Evolutionary conservation across 352 stramenopile species (phyloP), one percentile per base, ranked within the genome.

Genomic region (Phytophthora macrochlamydospora): DNA sequence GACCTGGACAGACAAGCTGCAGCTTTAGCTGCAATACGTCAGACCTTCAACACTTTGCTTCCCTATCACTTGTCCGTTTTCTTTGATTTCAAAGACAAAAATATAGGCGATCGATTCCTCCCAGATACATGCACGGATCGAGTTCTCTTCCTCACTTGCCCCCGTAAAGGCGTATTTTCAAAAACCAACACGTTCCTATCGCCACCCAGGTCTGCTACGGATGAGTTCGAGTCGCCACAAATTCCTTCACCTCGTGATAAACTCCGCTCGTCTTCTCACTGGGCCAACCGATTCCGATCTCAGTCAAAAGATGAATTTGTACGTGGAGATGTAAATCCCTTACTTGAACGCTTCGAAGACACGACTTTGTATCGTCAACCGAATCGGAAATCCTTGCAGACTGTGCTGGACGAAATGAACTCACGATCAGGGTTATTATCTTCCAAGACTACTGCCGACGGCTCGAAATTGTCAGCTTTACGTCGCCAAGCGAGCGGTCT

Each of bases 321-420:
- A 2, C 40, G 51, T 24, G 53, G 62, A n/a, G 69, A 80, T 44
- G 55, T 83, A 4, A 43, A 54, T 3, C 71, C 67, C 4, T 52
- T 83, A 4, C 61, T 83, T 29, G 59, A 67, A 31, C 64, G 75
- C 24, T 83, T 83, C 49, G 75, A 78, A 42, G 63, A 71, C 55
- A 67, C 62, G 3, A 48, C 57, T 14, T 43, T 80, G 12, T 83
- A 78, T 38, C 65, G 71, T 35, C 59, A 76, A 14, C 65, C 75
- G 3, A 72, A 78, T 3, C 71, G 75, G 3, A 76, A 80, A 44
- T 56, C 75, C 3, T 31, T 83, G 14, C 52, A 69, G 31, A 62
- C 61, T 3, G 62, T 71, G 9, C 55, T 83, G 7, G 60, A 78
- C 14, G 74, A 82, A 31, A 75, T 79, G 45, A 65, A 56, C 43